A percentile compares a stretch with the other conserved stretches of the same genome.
Conservation (phyloP, 2,329 filamentous ascomycete species). For the Arachnomyces sp. region DNA sequence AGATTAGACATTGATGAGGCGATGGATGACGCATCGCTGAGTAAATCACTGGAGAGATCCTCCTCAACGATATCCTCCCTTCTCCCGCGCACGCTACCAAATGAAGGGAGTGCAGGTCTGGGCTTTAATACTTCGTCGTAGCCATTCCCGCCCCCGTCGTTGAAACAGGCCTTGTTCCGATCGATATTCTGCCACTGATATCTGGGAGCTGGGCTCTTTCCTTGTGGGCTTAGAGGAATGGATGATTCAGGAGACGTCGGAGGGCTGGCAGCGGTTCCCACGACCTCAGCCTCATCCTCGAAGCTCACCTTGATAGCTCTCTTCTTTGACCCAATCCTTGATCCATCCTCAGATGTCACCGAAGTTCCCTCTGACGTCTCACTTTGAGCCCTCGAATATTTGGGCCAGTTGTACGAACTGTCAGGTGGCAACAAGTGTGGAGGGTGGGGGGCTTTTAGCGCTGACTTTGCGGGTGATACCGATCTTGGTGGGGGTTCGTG, state of each 20-base stretch:
- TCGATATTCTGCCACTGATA: slow-evolving; percentile 24
- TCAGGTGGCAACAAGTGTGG: slow-evolving; percentile 34
- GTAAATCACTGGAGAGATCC: slow-evolving; percentile 13
- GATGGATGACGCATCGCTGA: slow-evolving; percentile 26
- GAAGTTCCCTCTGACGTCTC: slow-evolving; percentile 53
- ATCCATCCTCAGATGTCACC: slow-evolving; percentile 37
- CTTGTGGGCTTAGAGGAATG: slow-evolving; percentile 25
- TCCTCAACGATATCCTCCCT: slow-evolving; percentile 23
- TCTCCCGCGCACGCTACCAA: slow-evolving; percentile 54
- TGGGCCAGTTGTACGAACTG: slow-evolving; percentile 17
- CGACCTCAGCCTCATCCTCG: slow-evolving; percentile 48
- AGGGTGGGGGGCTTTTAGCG: slow-evolving; percentile 45
- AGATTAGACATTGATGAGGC: slow-evolving; percentile 42
- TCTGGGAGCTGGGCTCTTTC: slow-evolving; percentile 22
- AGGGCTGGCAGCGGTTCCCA: slow-evolving; percentile 38
- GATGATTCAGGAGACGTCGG: slow-evolving; percentile 35
- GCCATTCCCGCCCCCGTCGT: slow-evolving; percentile 38
- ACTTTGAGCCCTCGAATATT: slow-evolving; percentile 34
- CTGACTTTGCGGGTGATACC: slow-evolving; percentile 55
- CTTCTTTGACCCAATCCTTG: slow-evolving; percentile 39
- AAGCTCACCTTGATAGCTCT: slow-evolving; percentile 61
- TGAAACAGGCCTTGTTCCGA: slow-evolving; percentile 8
- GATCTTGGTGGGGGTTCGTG: slow-evolving; percentile 55
- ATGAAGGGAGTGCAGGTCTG: slow-evolving; percentile 52
- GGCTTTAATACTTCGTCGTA: slow-evolving; percentile 52